These are phyloP conservation scores for Vigna hirtella DNA, from an alignment of 306 rosid genomes.

Conservation along the genomic window DNA sequence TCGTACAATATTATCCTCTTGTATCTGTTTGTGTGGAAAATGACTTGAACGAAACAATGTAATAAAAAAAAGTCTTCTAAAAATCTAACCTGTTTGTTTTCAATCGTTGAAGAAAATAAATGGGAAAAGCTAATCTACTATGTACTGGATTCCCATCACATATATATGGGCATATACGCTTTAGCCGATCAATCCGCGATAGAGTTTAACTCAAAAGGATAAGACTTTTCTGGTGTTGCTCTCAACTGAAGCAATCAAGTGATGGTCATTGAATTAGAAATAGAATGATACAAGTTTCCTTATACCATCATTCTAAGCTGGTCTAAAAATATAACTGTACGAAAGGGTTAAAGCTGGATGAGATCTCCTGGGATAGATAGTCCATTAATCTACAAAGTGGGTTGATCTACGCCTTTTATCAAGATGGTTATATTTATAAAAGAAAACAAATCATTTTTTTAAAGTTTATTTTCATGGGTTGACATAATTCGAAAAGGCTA, in stretches of 20 bases:
- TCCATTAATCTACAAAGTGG: too few relatives aligned
- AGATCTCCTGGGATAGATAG: too few relatives aligned
- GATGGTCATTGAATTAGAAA: neutral
- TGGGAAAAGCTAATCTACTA: neutral
- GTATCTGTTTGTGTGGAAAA: neutral
- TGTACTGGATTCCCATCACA: neutral
- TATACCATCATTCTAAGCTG: neutral
- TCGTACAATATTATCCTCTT: neutral
- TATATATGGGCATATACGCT: too few relatives aligned
- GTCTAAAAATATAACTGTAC: neutral
- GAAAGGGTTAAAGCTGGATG: too few relatives aligned
- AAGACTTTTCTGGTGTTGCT: neutral
- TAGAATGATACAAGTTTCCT: neutral
- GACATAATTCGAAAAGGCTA: too few relatives aligned
- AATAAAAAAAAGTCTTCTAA: neutral
- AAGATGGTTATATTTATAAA: too few relatives aligned
- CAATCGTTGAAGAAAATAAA: neutral
- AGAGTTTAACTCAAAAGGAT: neutral
- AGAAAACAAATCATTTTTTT: too few relatives aligned
- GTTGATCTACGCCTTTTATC: too few relatives aligned
- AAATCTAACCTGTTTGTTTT: neutral
- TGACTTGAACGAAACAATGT: neutral
- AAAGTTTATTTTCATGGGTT: too few relatives aligned
- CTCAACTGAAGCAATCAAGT: neutral
- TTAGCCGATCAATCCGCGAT: neutral